Evolutionary conservation across 2,329 filamentous ascomycete genomes (phyloP).

Genomic region (Sporothrix brunneoviolacea): DNA sequence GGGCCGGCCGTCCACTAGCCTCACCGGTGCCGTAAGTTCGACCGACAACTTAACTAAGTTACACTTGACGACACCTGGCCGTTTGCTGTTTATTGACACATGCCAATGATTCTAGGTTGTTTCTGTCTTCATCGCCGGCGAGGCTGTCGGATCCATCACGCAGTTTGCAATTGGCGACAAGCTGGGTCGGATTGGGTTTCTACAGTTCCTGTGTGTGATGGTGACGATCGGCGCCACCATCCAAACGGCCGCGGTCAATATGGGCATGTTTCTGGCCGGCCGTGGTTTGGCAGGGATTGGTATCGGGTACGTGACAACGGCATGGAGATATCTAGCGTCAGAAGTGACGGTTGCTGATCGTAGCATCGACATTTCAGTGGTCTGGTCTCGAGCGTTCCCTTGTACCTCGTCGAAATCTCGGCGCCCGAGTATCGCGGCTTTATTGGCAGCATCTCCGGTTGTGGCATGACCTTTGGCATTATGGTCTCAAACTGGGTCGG

Average conservation of each 20-base stretch:
- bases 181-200: conserved; percentile 46
- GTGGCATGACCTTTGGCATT: conserved; percentile 48
- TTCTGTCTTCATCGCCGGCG: conserved; percentile 53
- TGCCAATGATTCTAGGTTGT: no score
- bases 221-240: conserved; percentile 48
- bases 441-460: conserved; percentile 47
- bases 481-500: conserved; percentile 54
- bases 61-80: no score
- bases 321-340: no score
- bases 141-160: conserved; percentile 46
- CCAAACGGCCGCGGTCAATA: conserved; percentile 48
- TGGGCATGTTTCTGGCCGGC: conserved; percentile 47
- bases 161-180: conserved; percentile 49
- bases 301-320: no score
- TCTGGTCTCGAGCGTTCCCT: conserved; percentile 45
- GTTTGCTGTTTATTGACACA: no score
- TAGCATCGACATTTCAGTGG: no score
- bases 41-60: no score
- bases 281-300: conserved; percentile 41
- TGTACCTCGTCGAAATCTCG: conserved; percentile 50
- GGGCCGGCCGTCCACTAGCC: conserved; percentile 44
- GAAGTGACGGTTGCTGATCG: no score
- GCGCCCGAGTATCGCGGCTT: conserved; percentile 42
- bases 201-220: conserved; percentile 46
- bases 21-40: conserved; percentile 51